Evolutionary conservation across 495 filamentous ascomycete species (phyloP).

Genomic region (Podospora bellae-mahoneyi): DNA sequence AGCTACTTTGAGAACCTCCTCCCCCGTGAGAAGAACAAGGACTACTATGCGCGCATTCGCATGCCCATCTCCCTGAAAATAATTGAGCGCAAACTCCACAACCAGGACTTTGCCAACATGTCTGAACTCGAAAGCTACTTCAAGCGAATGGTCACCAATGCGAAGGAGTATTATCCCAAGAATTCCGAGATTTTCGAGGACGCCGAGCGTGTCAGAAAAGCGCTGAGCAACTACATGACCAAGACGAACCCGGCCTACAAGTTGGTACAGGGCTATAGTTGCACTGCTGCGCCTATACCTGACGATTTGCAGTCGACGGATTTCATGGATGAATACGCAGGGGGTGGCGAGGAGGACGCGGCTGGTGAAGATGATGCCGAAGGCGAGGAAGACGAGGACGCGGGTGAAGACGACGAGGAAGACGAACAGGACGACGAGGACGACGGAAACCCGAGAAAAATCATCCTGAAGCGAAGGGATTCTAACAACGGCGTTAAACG

Average conservation of each 20-base stretch:
- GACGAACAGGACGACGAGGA: constrained; percentile 35
- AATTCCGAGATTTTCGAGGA: constrained; percentile 64
- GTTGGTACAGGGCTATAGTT: constrained; percentile 51
- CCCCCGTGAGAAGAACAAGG: constrained; percentile 56
- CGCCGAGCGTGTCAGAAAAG: constrained; percentile 71
- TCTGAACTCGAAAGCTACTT: constrained; percentile 67
- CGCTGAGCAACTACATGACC: constrained; percentile 70
- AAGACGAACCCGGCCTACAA: constrained; percentile 72
- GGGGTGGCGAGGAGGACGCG: constrained; percentile 24
- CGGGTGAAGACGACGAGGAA: constrained; percentile 31
- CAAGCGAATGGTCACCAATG: constrained; percentile 74
- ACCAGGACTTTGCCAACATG: constrained; percentile 59
- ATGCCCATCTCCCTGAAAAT: constrained; percentile 73
- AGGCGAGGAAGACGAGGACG: constrained; percentile 30
- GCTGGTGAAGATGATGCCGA: constrained; percentile 20
- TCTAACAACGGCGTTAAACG: constrained; percentile 27
- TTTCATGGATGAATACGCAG: constrained; percentile 23
- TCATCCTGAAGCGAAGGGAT: constrained; percentile 32
- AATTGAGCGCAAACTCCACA: constrained; percentile 66
- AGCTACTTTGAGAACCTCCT: constrained; percentile 69
- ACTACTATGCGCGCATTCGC: constrained; percentile 69
- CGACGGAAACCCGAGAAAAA: constrained; percentile 30
- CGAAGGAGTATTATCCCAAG: constrained; percentile 68
- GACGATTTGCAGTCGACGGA: constrained; percentile 33
- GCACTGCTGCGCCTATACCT: constrained; percentile 59